Percentiles rank a stretch among this genome's conserved stretches.
Evolutionary conservation across 768 basidiomycete species (phyloP).

Genomic region (Cantharellus cinnabarinus): DNA sequence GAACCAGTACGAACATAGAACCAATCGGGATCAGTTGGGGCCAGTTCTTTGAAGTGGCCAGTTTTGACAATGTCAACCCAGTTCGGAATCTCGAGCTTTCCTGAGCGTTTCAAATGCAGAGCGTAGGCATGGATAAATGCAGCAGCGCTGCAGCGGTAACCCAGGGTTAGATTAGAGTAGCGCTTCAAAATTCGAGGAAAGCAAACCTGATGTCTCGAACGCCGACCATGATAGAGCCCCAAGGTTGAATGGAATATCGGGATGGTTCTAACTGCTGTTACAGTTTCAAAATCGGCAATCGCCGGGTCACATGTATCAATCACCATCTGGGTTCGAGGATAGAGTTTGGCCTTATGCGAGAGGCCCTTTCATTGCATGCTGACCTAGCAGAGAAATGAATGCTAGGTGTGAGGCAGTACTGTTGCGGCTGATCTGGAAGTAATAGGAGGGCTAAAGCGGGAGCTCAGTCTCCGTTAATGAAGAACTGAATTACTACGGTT

Average conservation of each 20-base stretch:
- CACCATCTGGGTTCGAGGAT: too few relatives aligned
- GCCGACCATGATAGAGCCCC: background rate
- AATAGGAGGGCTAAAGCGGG: too few relatives aligned
- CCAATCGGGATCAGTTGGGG: constrained; percentile 98
- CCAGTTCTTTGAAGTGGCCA: constrained; percentile 90
- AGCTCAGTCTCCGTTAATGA: too few relatives aligned
- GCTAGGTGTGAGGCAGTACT: too few relatives aligned
- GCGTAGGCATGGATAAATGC: constrained; percentile 87
- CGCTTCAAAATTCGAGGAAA: background rate
- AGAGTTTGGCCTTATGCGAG: too few relatives aligned
- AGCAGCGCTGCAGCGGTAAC: constrained; percentile 44
- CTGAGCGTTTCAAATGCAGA: constrained; percentile 91
- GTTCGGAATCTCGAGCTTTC: constrained; percentile 96
- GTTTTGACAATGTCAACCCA: constrained; percentile 99
- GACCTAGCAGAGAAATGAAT: too few relatives aligned
- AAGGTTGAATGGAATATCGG: background rate
- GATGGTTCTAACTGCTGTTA: background rate
- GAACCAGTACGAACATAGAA: constrained; percentile 95
- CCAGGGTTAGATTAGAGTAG: background rate
- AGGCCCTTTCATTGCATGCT: too few relatives aligned
- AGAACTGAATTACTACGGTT: too few relatives aligned
- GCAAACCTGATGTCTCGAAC: constrained; percentile 2
- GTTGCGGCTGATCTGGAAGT: too few relatives aligned
- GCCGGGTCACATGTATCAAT: too few relatives aligned
- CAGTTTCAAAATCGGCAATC: background rate